phyloP scores from a whole-genome alignment of 164 flowering plant species.

The Berberis vulgaris region DNA sequence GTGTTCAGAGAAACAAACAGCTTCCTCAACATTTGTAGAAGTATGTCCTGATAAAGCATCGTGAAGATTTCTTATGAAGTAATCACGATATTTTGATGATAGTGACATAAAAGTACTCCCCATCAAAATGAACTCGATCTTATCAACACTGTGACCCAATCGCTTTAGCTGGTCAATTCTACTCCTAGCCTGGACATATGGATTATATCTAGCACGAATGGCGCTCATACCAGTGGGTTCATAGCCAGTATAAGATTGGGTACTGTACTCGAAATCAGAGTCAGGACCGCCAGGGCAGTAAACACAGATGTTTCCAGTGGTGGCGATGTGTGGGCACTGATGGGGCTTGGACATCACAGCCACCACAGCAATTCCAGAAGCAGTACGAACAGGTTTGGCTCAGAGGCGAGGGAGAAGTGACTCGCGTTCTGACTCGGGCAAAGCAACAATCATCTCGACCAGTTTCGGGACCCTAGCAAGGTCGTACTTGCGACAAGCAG shows the following conservation, averaged over 20 bases:
- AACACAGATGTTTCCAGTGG: too few species aligned
- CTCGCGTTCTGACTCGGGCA: conserved; percentile 7
- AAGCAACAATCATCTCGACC: conserved; percentile 95
- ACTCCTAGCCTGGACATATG: too few species aligned
- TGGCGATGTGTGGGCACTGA: too few species aligned
- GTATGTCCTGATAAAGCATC: conserved; percentile 98
- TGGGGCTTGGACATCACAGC: too few species aligned
- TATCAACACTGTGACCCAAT: conserved; percentile 94
- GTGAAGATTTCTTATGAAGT: conserved; percentile 89
- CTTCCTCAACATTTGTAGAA: conserved; percentile 94
- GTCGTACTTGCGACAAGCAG: too few species aligned
- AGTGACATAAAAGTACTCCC: conserved; percentile 98
- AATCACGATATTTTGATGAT: conserved; percentile 93
- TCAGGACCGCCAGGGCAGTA: conserved; percentile 85
- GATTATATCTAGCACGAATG: conserved; percentile 65
- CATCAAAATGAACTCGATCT: conserved; percentile 98
- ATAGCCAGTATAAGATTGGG: conserved; percentile 92
- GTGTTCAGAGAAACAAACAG: conserved; percentile 89
- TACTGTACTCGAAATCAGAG: conserved; percentile 95
- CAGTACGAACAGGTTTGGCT: too few species aligned
- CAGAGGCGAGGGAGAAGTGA: too few species aligned
- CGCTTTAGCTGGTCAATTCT: conserved; percentile 12
- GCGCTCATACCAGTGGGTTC: conserved; percentile 99
- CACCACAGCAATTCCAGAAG: too few species aligned
- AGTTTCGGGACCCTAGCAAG: conserved; percentile 58